Evolutionary conservation across 257 asterid species (phyloP).

Genomic region (Ocimum tenuiflorum): DNA sequence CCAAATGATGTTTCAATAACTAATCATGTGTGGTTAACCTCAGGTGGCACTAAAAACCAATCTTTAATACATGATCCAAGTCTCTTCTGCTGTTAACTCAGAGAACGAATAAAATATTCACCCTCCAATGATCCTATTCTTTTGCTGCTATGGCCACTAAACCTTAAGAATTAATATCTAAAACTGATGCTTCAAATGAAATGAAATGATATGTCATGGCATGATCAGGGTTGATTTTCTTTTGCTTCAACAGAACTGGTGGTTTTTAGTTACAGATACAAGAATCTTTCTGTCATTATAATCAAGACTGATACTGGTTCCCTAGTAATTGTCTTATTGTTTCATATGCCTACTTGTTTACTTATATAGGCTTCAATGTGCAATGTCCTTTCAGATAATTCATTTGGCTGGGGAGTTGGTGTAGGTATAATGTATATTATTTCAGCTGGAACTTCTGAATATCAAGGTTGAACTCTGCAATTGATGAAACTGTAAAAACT

Average conservation of each 20-base stretch:
- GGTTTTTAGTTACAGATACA: neutral
- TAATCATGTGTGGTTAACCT: neutral
- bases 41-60: neutral
- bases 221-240: neutral
- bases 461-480: slow-evolving; percentile 38
- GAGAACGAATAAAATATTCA: neutral
- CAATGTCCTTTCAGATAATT: slow-evolving; percentile 34
- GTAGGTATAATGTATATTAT: slow-evolving; percentile 71
- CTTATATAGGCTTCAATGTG: neutral
- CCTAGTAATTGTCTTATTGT: neutral
- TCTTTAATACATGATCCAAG: neutral
- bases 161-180: too few relatives aligned
- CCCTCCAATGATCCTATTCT: neutral
- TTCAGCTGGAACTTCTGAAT: slow-evolving; percentile 68
- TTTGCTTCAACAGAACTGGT: neutral
- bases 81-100: neutral
- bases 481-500: slow-evolving; percentile 52
- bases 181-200: neutral
- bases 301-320: neutral
- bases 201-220: neutral
- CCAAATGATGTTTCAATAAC: neutral
- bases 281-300: neutral
- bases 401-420: slow-evolving; percentile 66
- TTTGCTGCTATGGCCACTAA: neutral
- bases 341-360: neutral